Conservation (phyloP, 768 basidiomycete genomes). For the Tephrocybe rancida region DNA sequence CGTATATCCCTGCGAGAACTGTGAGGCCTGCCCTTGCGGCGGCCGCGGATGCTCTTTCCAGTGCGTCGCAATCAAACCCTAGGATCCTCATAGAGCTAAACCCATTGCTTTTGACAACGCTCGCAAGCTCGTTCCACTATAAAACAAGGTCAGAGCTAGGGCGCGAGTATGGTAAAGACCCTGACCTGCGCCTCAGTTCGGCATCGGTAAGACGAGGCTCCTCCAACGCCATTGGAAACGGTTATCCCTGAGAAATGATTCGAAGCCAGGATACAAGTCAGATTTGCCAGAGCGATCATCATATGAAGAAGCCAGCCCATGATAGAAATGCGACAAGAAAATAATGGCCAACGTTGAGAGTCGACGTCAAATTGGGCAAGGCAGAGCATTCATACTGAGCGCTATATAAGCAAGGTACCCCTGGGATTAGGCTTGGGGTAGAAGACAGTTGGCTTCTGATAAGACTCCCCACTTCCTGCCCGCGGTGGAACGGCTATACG, state of each 20-base stretch:
- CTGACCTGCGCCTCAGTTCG: conserved; percentile 34
- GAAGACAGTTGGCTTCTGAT: too few relatives aligned
- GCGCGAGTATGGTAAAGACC: not conserved
- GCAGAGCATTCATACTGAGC: too few relatives aligned
- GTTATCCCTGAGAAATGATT: conserved; percentile 35
- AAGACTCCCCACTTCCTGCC: too few relatives aligned
- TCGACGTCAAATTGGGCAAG: too few relatives aligned
- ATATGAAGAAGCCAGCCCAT: not conserved
- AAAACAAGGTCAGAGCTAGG: not conserved
- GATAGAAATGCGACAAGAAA: too few relatives aligned
- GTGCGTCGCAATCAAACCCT: conserved; percentile 38
- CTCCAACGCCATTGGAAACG: conserved; percentile 31
- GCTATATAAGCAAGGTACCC: too few relatives aligned
- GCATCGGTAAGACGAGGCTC: conserved; percentile 29
- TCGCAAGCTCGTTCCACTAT: conserved; percentile 36
- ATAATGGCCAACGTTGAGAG: not conserved
- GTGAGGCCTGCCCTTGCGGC: conserved; percentile 30
- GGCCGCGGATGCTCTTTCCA: conserved; percentile 33
- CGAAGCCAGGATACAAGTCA: conserved; percentile 17
- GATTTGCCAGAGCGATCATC: not conserved
- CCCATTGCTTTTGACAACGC: conserved; percentile 26
- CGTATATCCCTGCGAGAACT: conserved; percentile 35
- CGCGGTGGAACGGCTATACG: too few relatives aligned
- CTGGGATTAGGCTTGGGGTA: too few relatives aligned
- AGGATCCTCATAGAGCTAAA: conserved; percentile 35